Base-by-base conservation (phyloP, 2,329 filamentous ascomycete species). In the Fusarium phyllophilum region DNA sequence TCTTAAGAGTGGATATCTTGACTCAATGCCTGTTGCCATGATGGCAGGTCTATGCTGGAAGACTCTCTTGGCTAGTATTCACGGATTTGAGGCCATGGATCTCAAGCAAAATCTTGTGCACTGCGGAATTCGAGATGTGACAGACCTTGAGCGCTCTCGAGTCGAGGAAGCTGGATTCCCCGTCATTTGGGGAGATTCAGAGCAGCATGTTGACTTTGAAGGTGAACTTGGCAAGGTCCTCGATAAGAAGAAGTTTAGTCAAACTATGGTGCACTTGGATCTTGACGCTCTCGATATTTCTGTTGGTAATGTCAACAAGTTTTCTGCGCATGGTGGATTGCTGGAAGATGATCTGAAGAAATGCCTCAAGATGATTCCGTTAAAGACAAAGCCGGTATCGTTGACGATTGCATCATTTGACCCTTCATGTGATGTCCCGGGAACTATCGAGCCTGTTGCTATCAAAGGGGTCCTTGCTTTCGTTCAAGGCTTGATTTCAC, bases 241-340 rank as follows among this genome's bases (percentile, higher is more conserved):
- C 17, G 41, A 69, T 24, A n/a, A 69, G 42, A 77, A 71, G 45
- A 41, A 51, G 3, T 34, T 75, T 7, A 42, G 20, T 4, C 41
- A 69, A 11, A 75, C 78, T 5, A 71, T 82, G 58, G 78, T 83
- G 12, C 82, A 83, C 51, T 58, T 84, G 5, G 82, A 84, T 49
- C 73, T 83, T 10, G 82, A 83, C 58, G 73, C 77, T 8, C 69
- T 83, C 8, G 82, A 84, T 49, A 65, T 75, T 6, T 79, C 77
- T 2, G 69, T 82, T 18, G 82, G 82, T 0, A 76, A 75, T n/a
- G 81, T 79, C 8, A 83, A 84, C 63, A 79, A 79, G 41, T 83
- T 80, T 60, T 79, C 81, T 31, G 81, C 79, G 1, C 75, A 78
- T 3, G 82, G 81, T 31, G 82, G 81, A 1, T 39, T 84, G 38